Evolutionary conservation across 345 rosid genomes (phyloP), one percentile per base, ranked within the genome.

Genomic region (Bruguiera sexangula): DNA sequence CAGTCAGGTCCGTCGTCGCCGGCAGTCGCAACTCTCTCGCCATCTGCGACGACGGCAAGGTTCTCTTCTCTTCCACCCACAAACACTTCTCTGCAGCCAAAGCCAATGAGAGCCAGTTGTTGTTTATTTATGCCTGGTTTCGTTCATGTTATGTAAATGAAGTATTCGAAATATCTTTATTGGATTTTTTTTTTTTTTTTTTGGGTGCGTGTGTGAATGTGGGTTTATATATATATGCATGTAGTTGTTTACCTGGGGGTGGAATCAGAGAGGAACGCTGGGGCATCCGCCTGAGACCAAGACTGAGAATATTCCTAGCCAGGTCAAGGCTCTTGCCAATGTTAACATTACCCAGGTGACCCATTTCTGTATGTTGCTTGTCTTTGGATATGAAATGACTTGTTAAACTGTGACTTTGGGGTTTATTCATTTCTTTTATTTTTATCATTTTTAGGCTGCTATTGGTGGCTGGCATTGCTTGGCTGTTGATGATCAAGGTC

Each of bases 381-480:
- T 56, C 30, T 56, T 56, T 56, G 2, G 60, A 24, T 24, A 56
- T 8, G 60, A 56, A 56, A 3, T 22, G 6, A 56, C 30, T 8
- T 56, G 19, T 43, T 43, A 13, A 8, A 56, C 8, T 55, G 5
- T 29, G 26, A 60, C 55, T 54, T 55, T 63, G n/a, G 31, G 77
- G 63, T 37, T 60, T 71, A 8, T 71, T 63, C 48, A 60, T 61
- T 70, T 77, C 24, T 56, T 56, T 56, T 27, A 1, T 56, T 24
- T 21, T 56, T 22, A 43, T 24, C 11, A 22, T 27, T 65, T 30
- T 65, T 68, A 96, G 98, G 99, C 99, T 0, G 99, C 98, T 67
- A 90, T 92, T 79, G 98, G 97, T 76, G 99, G 99, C 36, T 96
- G 99, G 99, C 99, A 96, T 82, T 96, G 97, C 80, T 85, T 96